A percentile compares a stretch with the other conserved stretches of the same genome.
Evolutionary conservation across 495 filamentous ascomycete species (phyloP).

Genomic region (Achaetomiella virescens): DNA sequence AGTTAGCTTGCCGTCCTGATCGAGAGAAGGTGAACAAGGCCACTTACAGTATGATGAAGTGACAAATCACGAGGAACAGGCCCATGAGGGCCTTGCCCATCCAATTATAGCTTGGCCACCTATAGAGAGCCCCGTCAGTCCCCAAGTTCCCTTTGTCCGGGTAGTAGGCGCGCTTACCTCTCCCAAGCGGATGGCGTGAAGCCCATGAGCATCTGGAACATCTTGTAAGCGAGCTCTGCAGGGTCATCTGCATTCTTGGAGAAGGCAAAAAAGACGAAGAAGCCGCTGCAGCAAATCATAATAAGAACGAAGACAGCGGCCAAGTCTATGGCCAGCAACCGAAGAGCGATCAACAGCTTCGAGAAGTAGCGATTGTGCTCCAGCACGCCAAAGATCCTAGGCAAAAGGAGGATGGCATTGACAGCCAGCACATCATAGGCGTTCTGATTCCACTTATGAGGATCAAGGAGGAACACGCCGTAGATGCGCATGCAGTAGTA

Average conservation of each 20-base stretch:
- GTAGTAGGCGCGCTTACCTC: conserved; percentile 30
- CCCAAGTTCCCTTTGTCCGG: background rate
- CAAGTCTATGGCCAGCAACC: conserved; percentile 86
- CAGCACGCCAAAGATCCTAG: conserved; percentile 81
- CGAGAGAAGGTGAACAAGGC: background rate
- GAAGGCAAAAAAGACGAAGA: conserved; percentile 87
- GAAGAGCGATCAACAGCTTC: conserved; percentile 84
- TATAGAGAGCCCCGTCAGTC: conserved; percentile 36
- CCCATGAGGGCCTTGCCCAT: conserved; percentile 69
- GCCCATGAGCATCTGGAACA: conserved; percentile 93
- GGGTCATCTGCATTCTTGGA: conserved; percentile 60
- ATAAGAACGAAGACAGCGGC: conserved; percentile 76
- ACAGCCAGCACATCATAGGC: conserved; percentile 88
- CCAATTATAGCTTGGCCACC: conserved; percentile 73
- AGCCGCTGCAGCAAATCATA: conserved; percentile 80
- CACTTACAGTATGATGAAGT: conserved; percentile 76
- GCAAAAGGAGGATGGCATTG: conserved; percentile 82
- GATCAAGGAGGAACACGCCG: conserved; percentile 70
- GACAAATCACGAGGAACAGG: conserved; percentile 84
- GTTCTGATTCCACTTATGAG: conserved; percentile 62
- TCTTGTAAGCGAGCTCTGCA: conserved; percentile 64
- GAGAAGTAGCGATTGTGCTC: conserved; percentile 95
- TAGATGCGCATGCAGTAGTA: conserved; percentile 87
- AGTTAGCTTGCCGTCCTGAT: conserved; percentile 1
- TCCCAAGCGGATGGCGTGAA: conserved; percentile 54